Base-by-base conservation (phyloP, 106 monocot genomes). In the Xerophyta viscosa region DNA sequence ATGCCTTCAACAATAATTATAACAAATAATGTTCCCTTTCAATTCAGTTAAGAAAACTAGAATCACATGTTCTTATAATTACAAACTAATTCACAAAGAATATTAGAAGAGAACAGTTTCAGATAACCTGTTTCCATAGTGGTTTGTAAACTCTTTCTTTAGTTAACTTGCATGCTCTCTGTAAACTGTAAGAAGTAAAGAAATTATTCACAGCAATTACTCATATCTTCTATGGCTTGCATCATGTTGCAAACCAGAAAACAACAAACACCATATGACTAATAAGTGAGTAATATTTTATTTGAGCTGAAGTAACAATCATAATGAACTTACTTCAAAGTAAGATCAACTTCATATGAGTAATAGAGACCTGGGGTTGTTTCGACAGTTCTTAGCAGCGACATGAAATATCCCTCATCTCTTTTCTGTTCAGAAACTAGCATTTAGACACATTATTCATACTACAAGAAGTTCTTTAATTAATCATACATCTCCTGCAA, bases 51-150 rank as follows among this genome's bases (percentile, higher is more conserved):
- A n/a, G n/a, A n/a, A n/a, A n/a, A n/a, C n/a, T n/a, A n/a, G n/a
- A n/a, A n/a, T n/a, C n/a, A n/a, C n/a, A n/a, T n/a, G n/a, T n/a
- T n/a, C n/a, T n/a, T n/a, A n/a, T n/a, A n/a, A n/a, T n/a, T n/a
- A n/a, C n/a, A n/a, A n/a, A n/a, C n/a, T n/a, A n/a, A n/a, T n/a
- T n/a, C n/a, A n/a, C n/a, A n/a, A n/a, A n/a, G n/a, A n/a, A n/a
- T n/a, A n/a, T n/a, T n/a, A 36, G 11, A 36, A 11, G 11, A 36
- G 33, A 36, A 36, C 33, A 36, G 33, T 36, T 18, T 36, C 24
- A 60, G 36, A 66, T 37, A 58, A 94, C 93, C 77, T 94, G 87
- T 64, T 94, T 88, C 93, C 93, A 94, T 1, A 94, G 72, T 37
- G 93, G 88, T 57, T 78, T 83, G 49, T 62, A 52, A 29, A 65